A percentile compares a stretch with the other conserved stretches of the same genome.
phyloP scores from a whole-genome alignment of 805 yeast species.

The Saccharomycopsis sp. region DNA sequence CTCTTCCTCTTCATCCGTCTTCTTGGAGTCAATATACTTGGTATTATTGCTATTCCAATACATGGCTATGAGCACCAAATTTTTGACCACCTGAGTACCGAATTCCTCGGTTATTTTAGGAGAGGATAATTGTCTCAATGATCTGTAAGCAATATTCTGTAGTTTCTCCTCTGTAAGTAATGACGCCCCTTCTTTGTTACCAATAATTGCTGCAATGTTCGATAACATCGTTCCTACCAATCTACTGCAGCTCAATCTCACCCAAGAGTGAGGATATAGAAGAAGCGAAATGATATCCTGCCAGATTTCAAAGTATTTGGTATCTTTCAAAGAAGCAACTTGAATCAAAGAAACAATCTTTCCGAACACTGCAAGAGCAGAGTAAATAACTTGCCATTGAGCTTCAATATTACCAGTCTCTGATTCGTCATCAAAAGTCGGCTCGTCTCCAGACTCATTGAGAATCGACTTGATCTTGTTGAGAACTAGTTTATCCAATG shows the following conservation, averaged over 20 bases:
- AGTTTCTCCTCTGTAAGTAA: slow-evolving; percentile 40
- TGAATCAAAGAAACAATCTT: slow-evolving; percentile 33
- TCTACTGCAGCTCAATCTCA: slow-evolving; percentile 60
- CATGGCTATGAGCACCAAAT: slow-evolving; percentile 52
- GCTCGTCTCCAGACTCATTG: slow-evolving; percentile 33
- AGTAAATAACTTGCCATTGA: slow-evolving; percentile 76
- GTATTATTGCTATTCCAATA: slow-evolving; percentile 50
- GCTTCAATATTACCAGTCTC: slow-evolving; percentile 28
- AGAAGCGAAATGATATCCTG: slow-evolving; percentile 42
- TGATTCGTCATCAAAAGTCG: slow-evolving; percentile 33
- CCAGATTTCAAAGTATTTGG: slow-evolving; percentile 42
- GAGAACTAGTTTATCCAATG: slow-evolving; percentile 36
- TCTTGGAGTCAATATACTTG: slow-evolving; percentile 29
- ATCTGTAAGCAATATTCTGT: slow-evolving; percentile 62
- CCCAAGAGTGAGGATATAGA: slow-evolving; percentile 89
- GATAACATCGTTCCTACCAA: slow-evolving; percentile 48
- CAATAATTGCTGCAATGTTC: slow-evolving; percentile 28
- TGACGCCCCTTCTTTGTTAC: slow-evolving; percentile 14
- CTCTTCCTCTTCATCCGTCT: slow-evolving; percentile 27
- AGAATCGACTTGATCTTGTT: slow-evolving; percentile 23
- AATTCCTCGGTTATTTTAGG: slow-evolving; percentile 61
- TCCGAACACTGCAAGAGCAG: slow-evolving; percentile 47
- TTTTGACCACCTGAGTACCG: slow-evolving; percentile 59
- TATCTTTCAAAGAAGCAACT: slow-evolving; percentile 23
- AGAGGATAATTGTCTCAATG: slow-evolving; percentile 75